Base-by-base conservation (phyloP, 2,329 filamentous ascomycete genomes). In the Zymoseptoria brevis region DNA sequence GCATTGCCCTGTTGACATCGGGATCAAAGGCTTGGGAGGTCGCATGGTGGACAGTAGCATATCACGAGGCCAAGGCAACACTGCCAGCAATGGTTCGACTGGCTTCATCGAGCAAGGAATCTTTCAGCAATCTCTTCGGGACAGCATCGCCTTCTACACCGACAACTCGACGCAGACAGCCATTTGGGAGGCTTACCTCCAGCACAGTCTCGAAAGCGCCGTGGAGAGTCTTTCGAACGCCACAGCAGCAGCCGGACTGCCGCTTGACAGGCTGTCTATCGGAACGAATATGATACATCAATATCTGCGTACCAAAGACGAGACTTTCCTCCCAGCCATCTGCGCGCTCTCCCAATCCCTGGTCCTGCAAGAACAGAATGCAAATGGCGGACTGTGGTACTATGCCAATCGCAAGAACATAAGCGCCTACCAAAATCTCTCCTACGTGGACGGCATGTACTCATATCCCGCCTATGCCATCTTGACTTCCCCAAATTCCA, bases 391-490 rank as follows among this genome's bases (percentile, higher is more conserved):
- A 0, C 57, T 73, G 4, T 74, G 71, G 72, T 75, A 75, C 53
- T 75, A 69, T 54, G 65, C 63, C 50, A 68, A 69, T 35, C 55
- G 50, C 8, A 59, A 60, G 21, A 67, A 68, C 49, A 45, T 63
- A 21, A 62, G 59, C 3, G 64, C 69, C 5, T 82, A 82, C 61
- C 79, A 78, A 1, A 71, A 81, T 56, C 79, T 79, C 75, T 79
- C 77, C 65, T 83, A 81, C 62, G 71, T 81, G 3, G 80, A 83
- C 62, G 80, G 80, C 59, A 79, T 81, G 75, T 81, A 76, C 71
- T 80, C 77, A 0, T 71, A 78, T 8, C 71, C 75, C 7, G 76
- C 79, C 0, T 82, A 78, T 64, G 71, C 73, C 50, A 64, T 75
- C 1, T 58, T 70, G 0, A 72, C 72, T 26, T 55, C 60, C 1